Conservation (phyloP, 768 basidiomycete genomes). For the Psilocybe azurescens region DNA sequence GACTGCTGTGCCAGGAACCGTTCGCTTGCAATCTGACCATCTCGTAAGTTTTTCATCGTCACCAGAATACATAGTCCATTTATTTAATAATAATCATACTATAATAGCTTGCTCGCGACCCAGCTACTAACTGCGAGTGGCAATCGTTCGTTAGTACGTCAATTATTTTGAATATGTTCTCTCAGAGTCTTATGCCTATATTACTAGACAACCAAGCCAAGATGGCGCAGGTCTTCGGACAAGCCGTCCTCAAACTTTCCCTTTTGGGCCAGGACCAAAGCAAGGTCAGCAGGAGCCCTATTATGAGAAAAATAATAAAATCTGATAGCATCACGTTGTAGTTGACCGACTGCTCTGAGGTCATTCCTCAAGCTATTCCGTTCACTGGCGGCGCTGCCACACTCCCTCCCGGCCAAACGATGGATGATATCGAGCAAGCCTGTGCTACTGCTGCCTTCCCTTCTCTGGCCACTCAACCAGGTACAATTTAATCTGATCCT, state of each 20-base stretch:
- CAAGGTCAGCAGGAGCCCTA: background rate
- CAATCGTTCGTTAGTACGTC: conserved; percentile 27
- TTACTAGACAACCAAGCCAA: conserved; percentile 34
- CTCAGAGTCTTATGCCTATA: background rate
- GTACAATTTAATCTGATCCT: background rate
- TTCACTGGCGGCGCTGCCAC: conserved; percentile 16
- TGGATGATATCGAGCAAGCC: conserved; percentile 25
- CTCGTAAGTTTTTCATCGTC: conserved; percentile 23
- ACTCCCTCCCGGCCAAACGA: conserved; percentile 21
- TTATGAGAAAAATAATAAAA: no score
- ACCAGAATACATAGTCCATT: background rate
- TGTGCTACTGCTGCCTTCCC: conserved; percentile 22
- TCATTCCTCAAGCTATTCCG: conserved; percentile 38
- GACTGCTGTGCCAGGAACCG: conserved; percentile 44
- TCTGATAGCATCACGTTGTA: background rate
- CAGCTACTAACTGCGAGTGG: conserved; percentile 53
- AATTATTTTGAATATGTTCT: background rate
- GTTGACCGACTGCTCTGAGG: conserved; percentile 49
- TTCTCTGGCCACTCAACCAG: conserved; percentile 18
- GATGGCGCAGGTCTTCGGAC: conserved; percentile 39
- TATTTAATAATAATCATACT: background rate
- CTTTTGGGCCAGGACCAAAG: conserved; percentile 42
- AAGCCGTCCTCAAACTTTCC: conserved; percentile 48
- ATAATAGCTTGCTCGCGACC: conserved; percentile 37
- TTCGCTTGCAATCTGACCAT: conserved; percentile 51